A percentile compares a stretch with the other conserved stretches of the same genome.
phyloP scores from a whole-genome alignment of 75 land plant genomes.

The Chamaecyparis obtusa region DNA sequence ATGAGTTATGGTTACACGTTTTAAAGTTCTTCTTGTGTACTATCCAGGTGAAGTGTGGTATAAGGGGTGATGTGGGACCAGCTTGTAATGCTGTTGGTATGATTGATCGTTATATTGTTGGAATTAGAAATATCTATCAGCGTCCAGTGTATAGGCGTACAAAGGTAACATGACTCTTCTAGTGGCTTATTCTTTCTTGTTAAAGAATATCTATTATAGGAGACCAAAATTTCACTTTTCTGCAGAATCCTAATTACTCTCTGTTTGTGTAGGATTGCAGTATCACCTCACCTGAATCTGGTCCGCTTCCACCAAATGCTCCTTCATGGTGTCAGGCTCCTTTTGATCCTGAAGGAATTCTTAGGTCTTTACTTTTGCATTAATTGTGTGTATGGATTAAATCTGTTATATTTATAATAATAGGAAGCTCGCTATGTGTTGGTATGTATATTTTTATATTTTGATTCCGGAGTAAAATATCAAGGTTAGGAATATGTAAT shows the following conservation, averaged over 20 bases:
- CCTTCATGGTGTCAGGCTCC: conserved; percentile 90
- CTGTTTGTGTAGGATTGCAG: conserved; percentile 49
- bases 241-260: conserved; percentile 8
- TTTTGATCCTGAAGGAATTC: conserved; percentile 86
- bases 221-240: neutral
- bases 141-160: conserved; percentile 49
- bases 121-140: conserved; percentile 59
- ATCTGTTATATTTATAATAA: neutral
- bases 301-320: conserved; percentile 64
- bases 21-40: neutral
- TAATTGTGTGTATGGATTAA: neutral
- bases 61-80: conserved; percentile 71
- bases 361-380: conserved; percentile 32
- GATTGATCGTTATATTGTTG: conserved; percentile 64
- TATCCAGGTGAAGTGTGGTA: conserved; percentile 71
- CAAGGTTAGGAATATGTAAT: neutral
- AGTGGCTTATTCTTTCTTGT: neutral
- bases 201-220: neutral
- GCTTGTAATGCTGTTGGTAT: conserved; percentile 84
- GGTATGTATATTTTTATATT: too few relatives aligned
- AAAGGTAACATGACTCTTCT: conserved; percentile 32
- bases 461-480: neutral
- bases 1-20: neutral
- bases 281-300: conserved; percentile 59
- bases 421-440: neutral